Evolutionary conservation across 1,284 basidiomycete species (phyloP), one percentile per base, ranked within the genome.

Genomic region (Pascua sp.): DNA sequence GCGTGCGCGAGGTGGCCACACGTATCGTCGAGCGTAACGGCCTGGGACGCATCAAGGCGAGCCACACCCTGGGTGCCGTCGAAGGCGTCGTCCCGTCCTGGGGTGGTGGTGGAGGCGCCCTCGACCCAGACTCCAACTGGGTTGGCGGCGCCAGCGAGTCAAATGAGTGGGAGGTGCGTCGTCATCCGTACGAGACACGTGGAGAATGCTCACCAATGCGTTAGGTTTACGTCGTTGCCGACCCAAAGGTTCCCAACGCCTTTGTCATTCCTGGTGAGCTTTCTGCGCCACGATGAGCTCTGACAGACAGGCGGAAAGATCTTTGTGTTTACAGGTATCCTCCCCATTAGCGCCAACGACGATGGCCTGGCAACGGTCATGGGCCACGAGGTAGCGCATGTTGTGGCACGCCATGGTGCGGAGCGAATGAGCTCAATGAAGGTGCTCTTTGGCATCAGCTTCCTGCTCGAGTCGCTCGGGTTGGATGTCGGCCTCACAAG

Each of bases 381-480:
- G 2, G 85, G 90, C 1, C 93, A 97, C 74, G 91, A 94, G 77
- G 88, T 95, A 44, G 90, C 89, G 3, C 93, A 95, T 69, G 87
- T 89, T 63, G 50, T 64, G 11, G 55, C 61, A 2, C 51, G 57
- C 24, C 57, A 65, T 41, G 59, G 58, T 17, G 57, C 55, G 36
- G 47, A 66, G 61, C 46, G 46, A 16, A 78, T 84, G 53, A 86
- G 86, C 1, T 80, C 78, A 2, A 64, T 78, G 51, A 84, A 84
- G 55, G 74, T 90, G 10, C 67, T 85, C 42, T 78, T 86, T 39
- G 72, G 75, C 0, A 44, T 87, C 1, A 76, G 80, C 0, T 66
- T 82, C 46, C 50, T 87, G 1, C 72, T 90, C 8, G 79, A 85
- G 38, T 61, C 77, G 0, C 51, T 86, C 0, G 87, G 87, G 0